phyloP scores from a whole-genome alignment of 2,329 filamentous ascomycete species.

The Xenoacremonium recifei region DNA sequence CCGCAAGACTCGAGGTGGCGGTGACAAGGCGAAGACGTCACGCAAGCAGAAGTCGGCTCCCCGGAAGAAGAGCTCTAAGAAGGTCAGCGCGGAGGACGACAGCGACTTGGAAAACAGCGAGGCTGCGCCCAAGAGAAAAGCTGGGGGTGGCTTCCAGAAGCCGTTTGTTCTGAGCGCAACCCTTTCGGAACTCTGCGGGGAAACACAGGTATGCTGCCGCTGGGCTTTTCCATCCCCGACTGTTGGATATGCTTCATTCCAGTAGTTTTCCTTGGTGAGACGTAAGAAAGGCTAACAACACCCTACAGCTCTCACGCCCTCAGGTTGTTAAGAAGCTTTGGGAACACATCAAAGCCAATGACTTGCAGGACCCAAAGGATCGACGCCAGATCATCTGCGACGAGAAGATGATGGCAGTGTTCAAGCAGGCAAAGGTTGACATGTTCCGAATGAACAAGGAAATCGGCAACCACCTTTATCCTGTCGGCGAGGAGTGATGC shows the following conservation, averaged over 20 bases:
- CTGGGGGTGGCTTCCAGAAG: conserved; percentile 91
- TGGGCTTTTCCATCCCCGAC: too few species aligned
- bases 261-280: too few species aligned
- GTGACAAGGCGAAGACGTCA: conserved; percentile 52
- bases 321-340: conserved; percentile 96
- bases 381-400: conserved; percentile 93
- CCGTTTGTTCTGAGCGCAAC: conserved; percentile 72
- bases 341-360: conserved; percentile 86
- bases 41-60: conserved; percentile 65
- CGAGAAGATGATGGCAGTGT: conserved; percentile 85
- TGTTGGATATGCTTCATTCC: too few species aligned
- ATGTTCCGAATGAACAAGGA: conserved; percentile 99
- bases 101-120: conserved; percentile 68
- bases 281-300: conserved; percentile 12
- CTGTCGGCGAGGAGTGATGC: conserved; percentile 62
- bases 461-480: conserved; percentile 84
- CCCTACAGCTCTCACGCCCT: conserved; percentile 75
- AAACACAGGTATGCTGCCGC: conserved; percentile 63
- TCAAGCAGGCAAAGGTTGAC: conserved; percentile 86
- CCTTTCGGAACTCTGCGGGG: conserved; percentile 68
- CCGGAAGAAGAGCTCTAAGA: conserved; percentile 73
- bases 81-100: conserved; percentile 75
- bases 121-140: conserved; percentile 68
- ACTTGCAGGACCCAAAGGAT: conserved; percentile 87
- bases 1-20: conserved; percentile 74